These are phyloP conservation scores for Cercospora zeae-maydis DNA, from an alignment of 2,329 filamentous ascomycete genomes.

Conservation along the genomic window DNA sequence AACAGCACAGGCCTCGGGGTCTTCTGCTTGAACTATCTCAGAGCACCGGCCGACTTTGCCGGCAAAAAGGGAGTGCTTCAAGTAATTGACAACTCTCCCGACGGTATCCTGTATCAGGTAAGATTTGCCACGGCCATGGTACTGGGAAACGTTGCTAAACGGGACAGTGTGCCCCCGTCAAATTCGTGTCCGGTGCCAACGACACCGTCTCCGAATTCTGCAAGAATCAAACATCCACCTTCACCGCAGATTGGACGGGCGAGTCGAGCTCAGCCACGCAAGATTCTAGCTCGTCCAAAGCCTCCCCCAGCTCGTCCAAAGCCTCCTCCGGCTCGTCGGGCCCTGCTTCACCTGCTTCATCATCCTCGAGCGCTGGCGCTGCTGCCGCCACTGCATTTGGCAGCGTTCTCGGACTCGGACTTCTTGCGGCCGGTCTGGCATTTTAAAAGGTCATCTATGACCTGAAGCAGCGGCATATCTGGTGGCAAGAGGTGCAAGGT, in stretches of 20 bases:
- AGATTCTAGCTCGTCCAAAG: not conserved
- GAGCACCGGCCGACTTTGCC: slow-evolving; percentile 28
- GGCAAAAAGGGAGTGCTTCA: slow-evolving; percentile 33
- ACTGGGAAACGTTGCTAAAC: not conserved
- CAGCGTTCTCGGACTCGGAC: slow-evolving; percentile 21
- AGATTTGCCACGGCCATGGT: not conserved
- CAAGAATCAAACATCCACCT: slow-evolving; percentile 27
- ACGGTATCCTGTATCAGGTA: slow-evolving; percentile 36
- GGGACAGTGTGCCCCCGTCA: slow-evolving; percentile 33
- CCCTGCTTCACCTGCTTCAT: not conserved
- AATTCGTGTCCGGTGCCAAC: slow-evolving; percentile 33
- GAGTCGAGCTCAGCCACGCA: not conserved
- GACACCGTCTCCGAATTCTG: slow-evolving; percentile 28
- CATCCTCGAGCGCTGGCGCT: slow-evolving; percentile 19
- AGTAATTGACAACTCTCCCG: slow-evolving; percentile 29
- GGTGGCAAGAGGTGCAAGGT: not conserved
- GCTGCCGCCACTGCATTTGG: slow-evolving; percentile 21
- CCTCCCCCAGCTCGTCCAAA: not conserved
- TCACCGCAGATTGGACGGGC: slow-evolving; percentile 27
- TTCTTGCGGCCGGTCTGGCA: slow-evolving; percentile 24
- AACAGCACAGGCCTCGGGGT: slow-evolving; percentile 28
- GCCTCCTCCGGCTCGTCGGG: too few relatives aligned
- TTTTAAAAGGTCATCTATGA: slow-evolving; percentile 13
- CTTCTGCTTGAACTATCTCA: slow-evolving; percentile 32
- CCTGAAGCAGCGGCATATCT: not conserved